These are phyloP conservation scores for Kluyveromyces sp. DNA, from an alignment of 1,139 yeast species.

Conservation along the genomic window DNA sequence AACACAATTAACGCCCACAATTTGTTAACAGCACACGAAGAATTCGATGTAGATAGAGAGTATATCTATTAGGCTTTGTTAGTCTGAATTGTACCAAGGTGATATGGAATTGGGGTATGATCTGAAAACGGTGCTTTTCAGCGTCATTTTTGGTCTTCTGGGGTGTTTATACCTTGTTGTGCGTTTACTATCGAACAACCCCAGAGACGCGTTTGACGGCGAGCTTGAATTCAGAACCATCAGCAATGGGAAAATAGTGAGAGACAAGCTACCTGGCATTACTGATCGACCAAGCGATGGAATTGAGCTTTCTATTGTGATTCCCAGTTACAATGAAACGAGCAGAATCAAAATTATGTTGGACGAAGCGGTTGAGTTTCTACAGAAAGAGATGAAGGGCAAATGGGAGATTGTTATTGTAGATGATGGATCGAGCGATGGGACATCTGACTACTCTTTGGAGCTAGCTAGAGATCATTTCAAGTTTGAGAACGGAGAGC, in stretches of 20 bases:
- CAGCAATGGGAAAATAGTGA: slow-evolving; percentile 20
- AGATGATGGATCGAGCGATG: slow-evolving; percentile 87
- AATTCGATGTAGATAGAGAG: too few relatives aligned
- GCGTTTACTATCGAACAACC: slow-evolving; percentile 52
- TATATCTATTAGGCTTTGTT: neutral
- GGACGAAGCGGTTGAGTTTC: slow-evolving; percentile 60
- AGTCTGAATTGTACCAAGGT: neutral
- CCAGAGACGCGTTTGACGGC: slow-evolving; percentile 45
- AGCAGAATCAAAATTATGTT: slow-evolving; percentile 67
- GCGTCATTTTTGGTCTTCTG: slow-evolving; percentile 11
- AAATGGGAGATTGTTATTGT: slow-evolving; percentile 75
- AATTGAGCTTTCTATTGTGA: slow-evolving; percentile 62
- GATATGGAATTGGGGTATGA: slow-evolving; percentile 6
- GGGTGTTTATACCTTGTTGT: slow-evolving; percentile 38
- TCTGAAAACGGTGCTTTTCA: slow-evolving; percentile 11
- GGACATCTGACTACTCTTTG: slow-evolving; percentile 68
- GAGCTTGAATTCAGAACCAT: slow-evolving; percentile 47
- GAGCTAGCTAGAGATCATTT: slow-evolving; percentile 48
- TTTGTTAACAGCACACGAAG: too few relatives aligned
- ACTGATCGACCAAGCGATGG: slow-evolving; percentile 22
- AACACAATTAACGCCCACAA: neutral
- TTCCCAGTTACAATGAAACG: slow-evolving; percentile 90
- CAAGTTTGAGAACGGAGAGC: slow-evolving; percentile 47
- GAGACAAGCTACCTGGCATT: slow-evolving; percentile 20
- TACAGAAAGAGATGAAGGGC: slow-evolving; percentile 33